Percentiles rank a stretch among this genome's conserved stretches.
Conservation (phyloP, 208 protist species). For the Endotrypanum monterogeii region DNA sequence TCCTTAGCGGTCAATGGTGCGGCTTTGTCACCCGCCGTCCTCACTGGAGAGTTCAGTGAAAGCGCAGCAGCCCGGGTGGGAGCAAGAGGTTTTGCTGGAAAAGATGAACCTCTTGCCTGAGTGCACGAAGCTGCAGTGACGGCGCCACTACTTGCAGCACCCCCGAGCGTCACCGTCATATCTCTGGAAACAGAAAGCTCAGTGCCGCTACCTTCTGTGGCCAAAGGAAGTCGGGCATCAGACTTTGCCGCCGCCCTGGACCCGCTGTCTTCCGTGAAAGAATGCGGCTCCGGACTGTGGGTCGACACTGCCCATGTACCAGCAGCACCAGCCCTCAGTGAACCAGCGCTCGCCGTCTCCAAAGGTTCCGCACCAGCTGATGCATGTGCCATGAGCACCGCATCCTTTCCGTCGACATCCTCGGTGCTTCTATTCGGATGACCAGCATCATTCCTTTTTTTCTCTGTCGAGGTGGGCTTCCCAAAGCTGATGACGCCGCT, state of each 20-base stretch:
- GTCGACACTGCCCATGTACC: not conserved
- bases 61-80: not conserved
- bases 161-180: not conserved
- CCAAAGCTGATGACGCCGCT: constrained; percentile 10
- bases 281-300: not conserved
- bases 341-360: constrained; percentile 10
- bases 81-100: not conserved
- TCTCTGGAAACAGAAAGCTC: not conserved
- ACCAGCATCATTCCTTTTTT: not conserved
- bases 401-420: constrained; percentile 3
- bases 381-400: constrained; percentile 12
- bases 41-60: not conserved
- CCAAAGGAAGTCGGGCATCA: not conserved
- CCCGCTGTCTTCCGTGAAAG: not conserved
- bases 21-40: not conserved
- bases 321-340: constrained; percentile 15
- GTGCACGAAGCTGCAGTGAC: not conserved
- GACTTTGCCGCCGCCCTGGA: not conserved
- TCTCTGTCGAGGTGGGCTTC: not conserved
- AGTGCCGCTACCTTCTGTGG: not conserved
- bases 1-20: constrained; percentile 4
- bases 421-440: not conserved
- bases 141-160: constrained; percentile 1
- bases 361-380: constrained; percentile 17
- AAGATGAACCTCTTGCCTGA: not conserved